Base-by-base conservation (phyloP, 2,329 filamentous ascomycete genomes). In the Dothideomycetes sp. region DNA sequence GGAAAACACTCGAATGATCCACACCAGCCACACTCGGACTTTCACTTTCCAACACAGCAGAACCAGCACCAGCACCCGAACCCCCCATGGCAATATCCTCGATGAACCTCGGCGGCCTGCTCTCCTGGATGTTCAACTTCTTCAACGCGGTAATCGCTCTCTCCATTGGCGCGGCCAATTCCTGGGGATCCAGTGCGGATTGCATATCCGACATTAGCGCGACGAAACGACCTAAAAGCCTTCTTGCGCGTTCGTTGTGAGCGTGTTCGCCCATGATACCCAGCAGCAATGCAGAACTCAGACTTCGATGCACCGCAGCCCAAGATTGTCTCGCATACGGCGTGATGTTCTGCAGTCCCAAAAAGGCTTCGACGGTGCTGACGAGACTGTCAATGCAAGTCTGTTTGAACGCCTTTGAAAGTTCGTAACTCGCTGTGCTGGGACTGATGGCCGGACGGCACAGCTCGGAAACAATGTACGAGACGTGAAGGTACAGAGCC, bases 381-480 rank as follows among this genome's bases (percentile, higher is more conserved):
- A 71, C 68, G 6, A 77, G 59, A 45, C 66, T 70, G 33, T 66
- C 61, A 29, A 77, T 63, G 49, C 73, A 76, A 43, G 70, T 65
- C 38, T 67, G 65, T 30, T 70, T 68, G 52, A 78, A 65, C 9
- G 57, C 69, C 51, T 57, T 64, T 47, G 56, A 62, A 28, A 67
- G 55, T 30, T 68, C 66, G 36, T 61, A 52, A 12, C 57, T 56
- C 27, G 69, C 65, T 7, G 62, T 63, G 30, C 64, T 61, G 8
- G 70, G 65, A 50, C 73, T 77, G 51, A 80, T 67, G 17, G 74
- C 71, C 23, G 75, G 74, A 22, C 76, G 68, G 52, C 73, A 78
- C 22, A 79, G 68, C 57, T 79, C 76, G 4, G 75, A 78, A 16
- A 70, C 70, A 44, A 77, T 70, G 54, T 79, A 80, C 6, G 73